A percentile compares a stretch with the other conserved stretches of the same genome.
phyloP scores from a whole-genome alignment of 139 green algal genomes.

The Chlorella sp. region DNA sequence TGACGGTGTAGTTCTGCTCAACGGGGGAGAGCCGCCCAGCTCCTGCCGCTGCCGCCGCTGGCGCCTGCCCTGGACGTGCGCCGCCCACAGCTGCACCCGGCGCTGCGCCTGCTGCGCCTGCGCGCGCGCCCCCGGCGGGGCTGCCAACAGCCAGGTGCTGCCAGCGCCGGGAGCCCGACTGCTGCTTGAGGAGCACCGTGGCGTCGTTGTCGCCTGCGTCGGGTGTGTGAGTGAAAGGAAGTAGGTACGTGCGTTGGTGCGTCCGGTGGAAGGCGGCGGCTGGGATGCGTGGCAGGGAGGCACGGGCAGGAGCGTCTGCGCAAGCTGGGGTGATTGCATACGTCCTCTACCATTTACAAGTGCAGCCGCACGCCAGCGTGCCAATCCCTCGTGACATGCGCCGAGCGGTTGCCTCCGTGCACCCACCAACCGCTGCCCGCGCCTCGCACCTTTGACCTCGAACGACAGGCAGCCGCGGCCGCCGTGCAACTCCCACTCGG shows the following conservation, averaged over 20 bases:
- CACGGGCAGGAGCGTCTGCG: no score
- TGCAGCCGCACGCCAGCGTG: no score
- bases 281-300: no score
- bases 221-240: no score
- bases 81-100: neutral
- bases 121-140: neutral
- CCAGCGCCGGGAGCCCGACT: conserved; percentile 70
- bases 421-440: no score
- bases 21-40: neutral
- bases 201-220: conserved; percentile 78
- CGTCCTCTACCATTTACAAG: no score
- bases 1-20: conserved; percentile 86
- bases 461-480: conserved; percentile 66
- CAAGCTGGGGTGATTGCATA: no score
- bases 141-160: conserved; percentile 55
- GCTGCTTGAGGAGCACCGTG: conserved; percentile 80
- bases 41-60: neutral
- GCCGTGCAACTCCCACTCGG: conserved; percentile 51
- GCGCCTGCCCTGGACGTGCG: no score
- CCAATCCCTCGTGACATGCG: no score
- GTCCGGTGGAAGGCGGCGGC: no score
- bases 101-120: neutral
- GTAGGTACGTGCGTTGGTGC: no score
- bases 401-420: no score
- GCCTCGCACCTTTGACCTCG: conserved; percentile 65